These are phyloP conservation scores for Naematelia aurantialba DNA, from an alignment of 768 basidiomycete genomes.

Conservation along the genomic window DNA sequence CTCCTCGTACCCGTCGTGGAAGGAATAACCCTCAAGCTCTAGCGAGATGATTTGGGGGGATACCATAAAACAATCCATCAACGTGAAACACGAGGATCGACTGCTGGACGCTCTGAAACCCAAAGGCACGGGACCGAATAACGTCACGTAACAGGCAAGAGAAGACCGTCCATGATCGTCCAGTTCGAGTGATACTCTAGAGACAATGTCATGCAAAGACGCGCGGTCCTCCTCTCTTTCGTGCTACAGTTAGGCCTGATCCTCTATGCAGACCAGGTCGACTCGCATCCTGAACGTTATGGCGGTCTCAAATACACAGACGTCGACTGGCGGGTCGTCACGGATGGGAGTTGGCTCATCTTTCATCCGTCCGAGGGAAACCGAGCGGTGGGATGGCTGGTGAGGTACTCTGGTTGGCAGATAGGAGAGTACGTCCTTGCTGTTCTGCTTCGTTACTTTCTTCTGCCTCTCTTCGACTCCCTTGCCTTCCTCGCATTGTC, in stretches of 20 bases:
- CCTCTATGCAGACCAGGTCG: constrained; percentile 40
- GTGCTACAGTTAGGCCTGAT: constrained; percentile 26
- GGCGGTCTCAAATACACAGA: constrained; percentile 84
- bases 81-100: not conserved
- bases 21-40: too few relatives aligned
- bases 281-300: constrained; percentile 36
- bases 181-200: too few relatives aligned
- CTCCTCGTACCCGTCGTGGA: too few relatives aligned
- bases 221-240: constrained; percentile 17
- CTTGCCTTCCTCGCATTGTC: not conserved
- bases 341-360: constrained; percentile 73
- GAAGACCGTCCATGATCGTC: too few relatives aligned
- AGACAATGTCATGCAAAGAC: not conserved
- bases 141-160: too few relatives aligned
- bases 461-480: not conserved
- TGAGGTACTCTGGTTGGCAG: constrained; percentile 46
- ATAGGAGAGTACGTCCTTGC: constrained; percentile 69
- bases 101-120: not conserved
- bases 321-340: constrained; percentile 93
- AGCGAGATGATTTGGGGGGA: too few relatives aligned
- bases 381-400: constrained; percentile 58
- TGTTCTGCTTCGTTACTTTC: not conserved
- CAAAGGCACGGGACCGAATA: not conserved
- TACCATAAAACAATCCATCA: too few relatives aligned
- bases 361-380: constrained; percentile 20